Conservation (phyloP, 257 asterid species). For the Plectranthus barbatus region DNA sequence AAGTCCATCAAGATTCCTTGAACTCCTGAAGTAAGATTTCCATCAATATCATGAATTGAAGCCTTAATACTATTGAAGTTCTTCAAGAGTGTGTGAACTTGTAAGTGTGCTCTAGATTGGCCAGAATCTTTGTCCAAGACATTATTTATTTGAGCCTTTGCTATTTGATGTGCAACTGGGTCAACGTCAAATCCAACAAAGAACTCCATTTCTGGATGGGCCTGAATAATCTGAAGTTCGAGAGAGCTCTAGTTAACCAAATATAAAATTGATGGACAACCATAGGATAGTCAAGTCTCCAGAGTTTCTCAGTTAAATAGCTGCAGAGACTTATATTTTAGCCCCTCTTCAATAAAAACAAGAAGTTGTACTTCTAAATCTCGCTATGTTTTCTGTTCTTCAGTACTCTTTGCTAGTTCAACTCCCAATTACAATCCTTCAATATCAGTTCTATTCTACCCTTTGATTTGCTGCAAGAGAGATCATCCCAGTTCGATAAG, state of each 20-base stretch:
- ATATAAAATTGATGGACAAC: background rate
- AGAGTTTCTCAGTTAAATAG: background rate
- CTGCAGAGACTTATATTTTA: background rate
- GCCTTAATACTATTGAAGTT: slow-evolving; percentile 52
- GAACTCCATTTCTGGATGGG: slow-evolving; percentile 79
- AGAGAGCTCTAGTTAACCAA: slow-evolving; percentile 1
- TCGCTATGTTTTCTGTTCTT: background rate
- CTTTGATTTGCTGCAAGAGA: background rate
- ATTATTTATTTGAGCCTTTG: slow-evolving; percentile 40
- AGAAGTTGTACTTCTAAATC: background rate
- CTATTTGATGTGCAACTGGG: slow-evolving; percentile 80
- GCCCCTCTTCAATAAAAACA: background rate
- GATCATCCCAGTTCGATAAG: background rate
- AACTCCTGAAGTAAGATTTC: slow-evolving; percentile 37
- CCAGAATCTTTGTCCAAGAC: slow-evolving; percentile 25
- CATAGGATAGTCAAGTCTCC: background rate
- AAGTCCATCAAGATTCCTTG: slow-evolving; percentile 89
- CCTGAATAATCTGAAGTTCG: slow-evolving; percentile 68
- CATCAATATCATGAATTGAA: slow-evolving; percentile 48
- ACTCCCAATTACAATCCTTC: background rate
- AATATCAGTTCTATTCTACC: background rate
- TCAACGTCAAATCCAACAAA: slow-evolving; percentile 84
- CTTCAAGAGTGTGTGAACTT: slow-evolving; percentile 54
- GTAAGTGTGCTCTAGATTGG: slow-evolving; percentile 25
- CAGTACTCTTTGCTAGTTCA: background rate